Base-by-base conservation (phyloP, 441 rosid genomes). In the Adansonia grandidieri region DNA sequence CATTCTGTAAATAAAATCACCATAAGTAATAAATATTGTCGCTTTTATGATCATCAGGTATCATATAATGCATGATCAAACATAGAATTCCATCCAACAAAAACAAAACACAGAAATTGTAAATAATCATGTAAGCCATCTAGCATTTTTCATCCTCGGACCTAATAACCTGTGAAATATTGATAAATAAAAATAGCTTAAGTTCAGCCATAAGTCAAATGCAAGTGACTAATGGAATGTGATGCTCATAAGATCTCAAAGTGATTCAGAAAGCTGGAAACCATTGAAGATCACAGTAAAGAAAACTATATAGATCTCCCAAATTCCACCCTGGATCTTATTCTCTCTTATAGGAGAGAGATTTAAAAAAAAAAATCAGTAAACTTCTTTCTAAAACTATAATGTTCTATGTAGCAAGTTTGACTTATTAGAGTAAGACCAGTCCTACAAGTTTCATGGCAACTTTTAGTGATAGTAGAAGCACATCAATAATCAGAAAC, bases 1-100 rank as follows among this genome's bases (percentile, higher is more conserved):
- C 90, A 67, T 78, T 81, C 99, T 95, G 66, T 72, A 80, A 80
- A 83, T 47, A 83, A 79, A 82, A 77, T 28, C 50, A 77, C 50
- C 19, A 64, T 79, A 19, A 47, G 66, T 62, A 62, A 2, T 57
- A 70, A 63, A 73, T 7, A 37, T 58, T 65, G 15, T 45, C 60
- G 51, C 66, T 20, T 75, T n/a, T 63, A 45, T 50, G 28, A 45
- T 7, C 9, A 61, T 62, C 20, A 40, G 63, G 54, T 60, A 28
- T 6, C 68, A 76, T 10, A 75, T 50, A 51, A 74, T 57, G 5
- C 4, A 66, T 5, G 47, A 47, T 66, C 22, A 68, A 13, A 61
- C 13, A 63, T 40, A 45, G 53, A 82, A 73, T 2, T 40, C 64
- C 22, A 50, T 45, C 61, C 64, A 24, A 58, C 71, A 64, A 20